Conservation (phyloP, 495 filamentous ascomycete species). For the Annulohypoxylon moriforme region DNA sequence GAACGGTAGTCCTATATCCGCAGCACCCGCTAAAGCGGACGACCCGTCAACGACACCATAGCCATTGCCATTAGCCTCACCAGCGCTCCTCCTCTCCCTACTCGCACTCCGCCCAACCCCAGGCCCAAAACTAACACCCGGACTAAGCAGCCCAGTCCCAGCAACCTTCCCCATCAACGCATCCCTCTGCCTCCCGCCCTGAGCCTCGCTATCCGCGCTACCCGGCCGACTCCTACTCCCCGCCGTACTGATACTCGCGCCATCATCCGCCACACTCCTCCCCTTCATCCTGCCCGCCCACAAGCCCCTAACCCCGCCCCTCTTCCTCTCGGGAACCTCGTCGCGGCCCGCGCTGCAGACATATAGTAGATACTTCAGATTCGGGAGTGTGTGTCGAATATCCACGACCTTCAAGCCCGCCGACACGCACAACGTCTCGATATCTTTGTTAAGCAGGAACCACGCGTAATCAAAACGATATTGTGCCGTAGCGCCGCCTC, state of each 20-base stretch:
- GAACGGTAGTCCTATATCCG: slow-evolving; percentile 50
- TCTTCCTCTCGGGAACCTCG: slow-evolving; percentile 81
- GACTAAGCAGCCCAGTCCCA: background rate
- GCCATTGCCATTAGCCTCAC: background rate
- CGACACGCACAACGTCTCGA: slow-evolving; percentile 83
- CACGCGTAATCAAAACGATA: slow-evolving; percentile 96
- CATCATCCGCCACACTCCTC: slow-evolving; percentile 42
- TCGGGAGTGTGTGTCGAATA: slow-evolving; percentile 89
- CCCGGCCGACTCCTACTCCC: slow-evolving; percentile 57
- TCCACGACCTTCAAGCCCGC: slow-evolving; percentile 82
- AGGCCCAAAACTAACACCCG: background rate
- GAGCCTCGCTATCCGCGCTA: slow-evolving; percentile 58
- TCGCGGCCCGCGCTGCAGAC: slow-evolving; percentile 81
- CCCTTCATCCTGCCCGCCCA: slow-evolving; percentile 56
- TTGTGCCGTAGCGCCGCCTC: slow-evolving; percentile 71
- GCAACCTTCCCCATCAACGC: slow-evolving; percentile 52
- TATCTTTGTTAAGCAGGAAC: slow-evolving; percentile 92
- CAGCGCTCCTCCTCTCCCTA: background rate
- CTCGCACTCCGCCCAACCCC: background rate
- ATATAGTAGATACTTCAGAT: slow-evolving; percentile 92
- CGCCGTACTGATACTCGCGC: slow-evolving; percentile 51
- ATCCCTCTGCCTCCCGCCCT: slow-evolving; percentile 49
- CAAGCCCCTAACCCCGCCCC: slow-evolving; percentile 77
- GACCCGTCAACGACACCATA: background rate
- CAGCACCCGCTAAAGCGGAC: background rate